Evolutionary conservation across 495 filamentous ascomycete genomes (phyloP), one percentile per base, ranked within the genome.

Genomic region (Neurospora sp.): DNA sequence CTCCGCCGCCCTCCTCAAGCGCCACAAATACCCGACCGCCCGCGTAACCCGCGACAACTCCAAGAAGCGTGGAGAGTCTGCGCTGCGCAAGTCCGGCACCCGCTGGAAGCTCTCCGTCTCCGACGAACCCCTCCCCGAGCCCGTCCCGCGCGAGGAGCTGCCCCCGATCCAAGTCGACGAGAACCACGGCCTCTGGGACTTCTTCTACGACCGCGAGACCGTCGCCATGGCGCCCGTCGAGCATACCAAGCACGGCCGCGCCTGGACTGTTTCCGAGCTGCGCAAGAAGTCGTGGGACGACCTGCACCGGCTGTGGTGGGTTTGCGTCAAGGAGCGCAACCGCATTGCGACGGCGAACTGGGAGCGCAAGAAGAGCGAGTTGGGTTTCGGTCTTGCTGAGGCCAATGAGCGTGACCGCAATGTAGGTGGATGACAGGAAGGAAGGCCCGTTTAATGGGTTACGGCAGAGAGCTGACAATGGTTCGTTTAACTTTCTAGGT

Each of bases 291-390:
- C 90, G 72, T 99, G 94, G 94, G 93, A 98, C 60, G 95, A 98
- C 81, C 84, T 99, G 69, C 95, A 98, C 79, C 83, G 83, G 71
- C 86, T 99, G 74, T 99, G 96, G 96, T 98, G 94, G 93, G 90
- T 94, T 39, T 99, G 96, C 80, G 86, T 90, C 74, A 96, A 93
- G 85, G 96, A 99, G 83, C 88, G 92, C 76, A 99, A 99, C 81
- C 88, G 92, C 70, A 88, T 98, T 77, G 88, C 89, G n/a, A 98
- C 96, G 16, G 89, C 91, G 72, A 83, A 85, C 18, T 79, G 86
- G 73, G 93, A 96, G 84, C 86, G 90, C 76, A 74, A 84, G 16
- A 86, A 91, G 78, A 74, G 92, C 73, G 83, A 90, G 77, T 85
- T 91, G 39, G 88, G 87, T 20, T 93, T 91, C 77, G 93, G 94